Conservation (phyloP, 208 protist species). For the Crithidia bombi region DNA sequence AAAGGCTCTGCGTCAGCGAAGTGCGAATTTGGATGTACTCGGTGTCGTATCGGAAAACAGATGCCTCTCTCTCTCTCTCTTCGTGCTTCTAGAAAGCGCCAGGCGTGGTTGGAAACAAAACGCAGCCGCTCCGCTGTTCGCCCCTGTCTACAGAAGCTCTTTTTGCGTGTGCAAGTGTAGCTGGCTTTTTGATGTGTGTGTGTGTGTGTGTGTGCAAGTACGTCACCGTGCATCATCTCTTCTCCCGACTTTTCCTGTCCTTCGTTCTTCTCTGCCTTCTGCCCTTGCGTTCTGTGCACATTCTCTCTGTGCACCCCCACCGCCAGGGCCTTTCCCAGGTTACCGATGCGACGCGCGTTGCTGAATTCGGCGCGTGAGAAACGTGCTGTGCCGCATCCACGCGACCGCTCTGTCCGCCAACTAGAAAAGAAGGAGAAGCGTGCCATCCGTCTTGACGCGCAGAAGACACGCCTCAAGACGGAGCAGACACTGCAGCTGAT, state of each 20-base stretch:
- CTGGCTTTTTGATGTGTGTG: too few relatives aligned
- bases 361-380: constrained; percentile 38
- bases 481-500: constrained; percentile 44
- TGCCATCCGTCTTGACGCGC: constrained; percentile 31
- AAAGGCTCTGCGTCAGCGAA: too few relatives aligned
- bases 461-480: constrained; percentile 44
- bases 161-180: too few relatives aligned
- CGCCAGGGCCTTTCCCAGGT: too few relatives aligned
- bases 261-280: neutral
- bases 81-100: too few relatives aligned
- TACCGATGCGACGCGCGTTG: constrained; percentile 31
- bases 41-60: too few relatives aligned
- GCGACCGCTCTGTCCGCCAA: constrained; percentile 76
- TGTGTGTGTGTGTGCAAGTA: neutral
- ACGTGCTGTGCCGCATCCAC: constrained; percentile 56
- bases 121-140: too few relatives aligned
- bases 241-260: neutral
- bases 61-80: too few relatives aligned
- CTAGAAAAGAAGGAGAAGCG: constrained; percentile 67
- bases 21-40: too few relatives aligned
- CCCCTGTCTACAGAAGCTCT: too few relatives aligned
- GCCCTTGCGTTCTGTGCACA: neutral
- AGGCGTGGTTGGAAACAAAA: too few relatives aligned
- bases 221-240: neutral
- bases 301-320: neutral